Percentiles rank a stretch among this genome's conserved stretches.
Evolutionary conservation across 495 filamentous ascomycete genomes (phyloP).

Genomic region (Trichoderma virens): DNA sequence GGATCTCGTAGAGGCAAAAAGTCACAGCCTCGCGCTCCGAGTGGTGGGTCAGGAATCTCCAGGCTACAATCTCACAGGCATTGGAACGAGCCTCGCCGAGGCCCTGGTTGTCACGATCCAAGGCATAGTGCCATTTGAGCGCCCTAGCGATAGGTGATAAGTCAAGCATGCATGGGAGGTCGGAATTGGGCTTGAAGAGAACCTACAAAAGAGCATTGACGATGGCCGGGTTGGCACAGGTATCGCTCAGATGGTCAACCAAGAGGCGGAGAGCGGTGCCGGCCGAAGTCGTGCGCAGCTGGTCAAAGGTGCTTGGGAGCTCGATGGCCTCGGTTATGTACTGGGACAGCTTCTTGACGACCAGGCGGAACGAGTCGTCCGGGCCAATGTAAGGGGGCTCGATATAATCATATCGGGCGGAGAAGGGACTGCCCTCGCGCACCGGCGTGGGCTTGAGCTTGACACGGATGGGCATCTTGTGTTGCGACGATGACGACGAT

Average conservation of each 20-base stretch:
- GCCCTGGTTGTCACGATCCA: conserved; percentile 52
- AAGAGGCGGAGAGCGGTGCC: conserved; percentile 58
- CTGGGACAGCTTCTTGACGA: conserved; percentile 64
- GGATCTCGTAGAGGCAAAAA: conserved; percentile 75
- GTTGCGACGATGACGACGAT: no score
- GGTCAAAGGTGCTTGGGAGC: conserved; percentile 68
- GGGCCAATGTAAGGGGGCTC: conserved; percentile 54
- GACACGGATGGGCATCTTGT: conserved; percentile 12
- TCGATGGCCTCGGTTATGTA: conserved; percentile 59
- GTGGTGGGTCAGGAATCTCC: conserved; percentile 74
- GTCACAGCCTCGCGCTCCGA: conserved; percentile 76
- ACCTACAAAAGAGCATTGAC: conserved; percentile 73
- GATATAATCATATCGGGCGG: conserved; percentile 14
- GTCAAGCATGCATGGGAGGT: not conserved
- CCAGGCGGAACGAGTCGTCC: conserved; percentile 54
- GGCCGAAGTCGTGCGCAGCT: conserved; percentile 59
- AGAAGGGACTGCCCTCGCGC: not conserved
- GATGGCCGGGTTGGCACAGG: conserved; percentile 63
- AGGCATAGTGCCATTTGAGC: conserved; percentile 70
- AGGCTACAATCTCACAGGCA: conserved; percentile 88
- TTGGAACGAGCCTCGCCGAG: conserved; percentile 68
- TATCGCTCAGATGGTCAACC: conserved; percentile 55
- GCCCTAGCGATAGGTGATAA: conserved; percentile 42
- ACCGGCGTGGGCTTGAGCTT: not conserved
- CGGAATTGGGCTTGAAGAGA: no score